phyloP scores from a whole-genome alignment of 2,329 filamentous ascomycete genomes.

The Aspergillus sp. region DNA sequence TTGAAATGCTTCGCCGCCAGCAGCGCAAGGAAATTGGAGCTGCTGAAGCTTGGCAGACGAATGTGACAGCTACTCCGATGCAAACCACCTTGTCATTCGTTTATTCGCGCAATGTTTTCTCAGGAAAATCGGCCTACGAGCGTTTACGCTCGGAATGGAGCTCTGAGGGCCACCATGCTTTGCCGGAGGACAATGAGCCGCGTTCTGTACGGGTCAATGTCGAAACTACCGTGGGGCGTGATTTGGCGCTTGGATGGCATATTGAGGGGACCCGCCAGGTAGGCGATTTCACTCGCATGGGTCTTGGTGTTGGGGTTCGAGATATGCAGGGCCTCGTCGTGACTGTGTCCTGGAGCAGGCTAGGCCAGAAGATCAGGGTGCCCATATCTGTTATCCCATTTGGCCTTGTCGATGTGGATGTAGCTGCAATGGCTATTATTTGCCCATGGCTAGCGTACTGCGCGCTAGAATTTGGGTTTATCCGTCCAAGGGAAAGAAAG shows the following conservation, averaged over 20 bases:
- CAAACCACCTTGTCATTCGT: constrained; percentile 33
- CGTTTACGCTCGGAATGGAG: constrained; percentile 44
- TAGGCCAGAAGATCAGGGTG: constrained; percentile 44
- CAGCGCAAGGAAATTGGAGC: constrained; percentile 24
- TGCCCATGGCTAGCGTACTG: constrained; percentile 45
- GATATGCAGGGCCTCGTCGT: constrained; percentile 38
- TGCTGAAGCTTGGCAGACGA: constrained; percentile 39
- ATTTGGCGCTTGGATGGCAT: constrained; percentile 37
- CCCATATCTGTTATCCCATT: constrained; percentile 43
- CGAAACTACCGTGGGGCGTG: constrained; percentile 26
- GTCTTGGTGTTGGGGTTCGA: constrained; percentile 42
- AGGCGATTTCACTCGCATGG: constrained; percentile 42
- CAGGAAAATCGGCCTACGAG: constrained; percentile 34
- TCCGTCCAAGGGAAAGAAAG: constrained; percentile 42
- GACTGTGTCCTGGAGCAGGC: constrained; percentile 43
- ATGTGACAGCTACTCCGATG: constrained; percentile 31
- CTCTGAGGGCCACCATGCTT: constrained; percentile 41
- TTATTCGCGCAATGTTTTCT: constrained; percentile 44
- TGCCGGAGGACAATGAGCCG: constrained; percentile 29
- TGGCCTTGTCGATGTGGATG: constrained; percentile 35
- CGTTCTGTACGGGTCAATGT: constrained; percentile 41
- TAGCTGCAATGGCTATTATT: constrained; percentile 38
- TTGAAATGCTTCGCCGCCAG: constrained; percentile 18
- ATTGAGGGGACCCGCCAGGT: constrained; percentile 41
- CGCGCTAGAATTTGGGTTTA: constrained; percentile 44